A percentile compares a stretch with the other conserved stretches of the same genome.
Conservation (phyloP, 352 stramenopile genomes). For the Phytophthora cactorum region DNA sequence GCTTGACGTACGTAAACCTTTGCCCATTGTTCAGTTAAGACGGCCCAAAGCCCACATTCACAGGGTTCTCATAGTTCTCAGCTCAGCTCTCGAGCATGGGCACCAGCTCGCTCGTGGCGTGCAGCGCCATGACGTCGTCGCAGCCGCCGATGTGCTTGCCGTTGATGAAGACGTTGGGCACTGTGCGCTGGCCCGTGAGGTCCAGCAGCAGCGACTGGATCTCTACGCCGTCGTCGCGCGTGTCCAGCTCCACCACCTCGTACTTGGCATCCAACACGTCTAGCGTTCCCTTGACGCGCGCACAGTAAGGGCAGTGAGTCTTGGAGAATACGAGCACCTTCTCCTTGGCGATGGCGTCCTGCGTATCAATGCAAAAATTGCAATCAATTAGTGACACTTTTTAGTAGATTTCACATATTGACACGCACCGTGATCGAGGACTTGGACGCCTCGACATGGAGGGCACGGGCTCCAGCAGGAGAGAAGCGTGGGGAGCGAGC, state of each 20-base stretch:
- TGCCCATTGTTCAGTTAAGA: slow-evolving; percentile 24
- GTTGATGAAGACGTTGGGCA: slow-evolving; percentile 99
- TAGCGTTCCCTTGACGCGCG: slow-evolving; percentile 90
- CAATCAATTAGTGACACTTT: not conserved
- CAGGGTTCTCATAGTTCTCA: not conserved
- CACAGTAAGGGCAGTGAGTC: slow-evolving; percentile 94
- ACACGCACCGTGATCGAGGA: slow-evolving; percentile 60
- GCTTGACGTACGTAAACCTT: slow-evolving; percentile 23
- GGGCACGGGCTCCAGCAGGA: slow-evolving; percentile 27
- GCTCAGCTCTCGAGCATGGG: slow-evolving; percentile 59
- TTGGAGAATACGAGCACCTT: slow-evolving; percentile 96
- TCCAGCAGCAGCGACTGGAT: slow-evolving; percentile 92
- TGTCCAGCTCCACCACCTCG: slow-evolving; percentile 78
- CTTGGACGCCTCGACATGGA: slow-evolving; percentile 71
- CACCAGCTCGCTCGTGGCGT: slow-evolving; percentile 62
- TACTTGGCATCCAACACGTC: slow-evolving; percentile 68
- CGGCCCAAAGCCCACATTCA: not conserved
- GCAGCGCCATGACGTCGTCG: slow-evolving; percentile 72
- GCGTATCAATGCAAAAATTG: slow-evolving; percentile 1
- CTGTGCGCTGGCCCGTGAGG: slow-evolving; percentile 95
- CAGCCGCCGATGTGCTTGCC: slow-evolving; percentile 96
- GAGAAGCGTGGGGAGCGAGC: slow-evolving; percentile 24
- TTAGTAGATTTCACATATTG: not conserved
- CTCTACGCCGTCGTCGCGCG: slow-evolving; percentile 78
- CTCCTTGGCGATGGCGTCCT: slow-evolving; percentile 71